These are phyloP conservation scores for Clavispora asparagi DNA, from an alignment of 805 yeast genomes.

Conservation along the genomic window DNA sequence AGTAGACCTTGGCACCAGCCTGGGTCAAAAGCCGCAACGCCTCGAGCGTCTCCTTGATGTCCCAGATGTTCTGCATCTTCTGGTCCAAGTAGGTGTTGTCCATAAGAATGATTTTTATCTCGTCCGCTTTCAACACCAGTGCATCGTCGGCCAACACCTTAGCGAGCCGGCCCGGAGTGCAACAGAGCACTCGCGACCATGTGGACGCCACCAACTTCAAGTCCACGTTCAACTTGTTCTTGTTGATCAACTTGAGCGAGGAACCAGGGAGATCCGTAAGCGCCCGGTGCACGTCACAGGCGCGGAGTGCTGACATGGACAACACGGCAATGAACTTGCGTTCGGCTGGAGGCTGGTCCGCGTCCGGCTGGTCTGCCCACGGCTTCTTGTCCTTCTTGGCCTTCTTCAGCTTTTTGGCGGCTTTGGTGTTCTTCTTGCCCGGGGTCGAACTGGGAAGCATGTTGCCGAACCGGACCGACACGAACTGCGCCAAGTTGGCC, in stretches of 20 bases:
- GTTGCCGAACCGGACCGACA: conserved; percentile 45
- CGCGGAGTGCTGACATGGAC: conserved; percentile 77
- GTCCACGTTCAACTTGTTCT: conserved; percentile 68
- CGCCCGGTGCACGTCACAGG: conserved; percentile 78
- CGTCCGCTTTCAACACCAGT: conserved; percentile 32
- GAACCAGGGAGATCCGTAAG: conserved; percentile 44
- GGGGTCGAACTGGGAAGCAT: conserved; percentile 33
- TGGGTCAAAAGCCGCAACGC: conserved; percentile 37
- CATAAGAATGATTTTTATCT: conserved; percentile 50
- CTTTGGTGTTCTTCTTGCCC: conserved; percentile 24
- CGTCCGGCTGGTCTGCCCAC: not conserved
- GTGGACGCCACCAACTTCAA: conserved; percentile 40
- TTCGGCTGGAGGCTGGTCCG: conserved; percentile 8
- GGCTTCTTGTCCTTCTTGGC: conserved; percentile 12
- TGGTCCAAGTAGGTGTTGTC: conserved; percentile 60
- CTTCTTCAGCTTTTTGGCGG: conserved; percentile 24
- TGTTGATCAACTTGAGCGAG: conserved; percentile 66
- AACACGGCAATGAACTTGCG: conserved; percentile 48
- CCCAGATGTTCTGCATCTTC: conserved; percentile 59
- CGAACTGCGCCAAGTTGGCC: conserved; percentile 51
- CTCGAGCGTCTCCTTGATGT: conserved; percentile 42
- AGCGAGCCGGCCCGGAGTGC: conserved; percentile 58
- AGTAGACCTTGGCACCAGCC: conserved; percentile 45
- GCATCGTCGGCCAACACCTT: conserved; percentile 44
- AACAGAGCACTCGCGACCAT: conserved; percentile 47